Conservation (phyloP, 2,329 filamentous ascomycete species). For the Madurella fahalii region DNA sequence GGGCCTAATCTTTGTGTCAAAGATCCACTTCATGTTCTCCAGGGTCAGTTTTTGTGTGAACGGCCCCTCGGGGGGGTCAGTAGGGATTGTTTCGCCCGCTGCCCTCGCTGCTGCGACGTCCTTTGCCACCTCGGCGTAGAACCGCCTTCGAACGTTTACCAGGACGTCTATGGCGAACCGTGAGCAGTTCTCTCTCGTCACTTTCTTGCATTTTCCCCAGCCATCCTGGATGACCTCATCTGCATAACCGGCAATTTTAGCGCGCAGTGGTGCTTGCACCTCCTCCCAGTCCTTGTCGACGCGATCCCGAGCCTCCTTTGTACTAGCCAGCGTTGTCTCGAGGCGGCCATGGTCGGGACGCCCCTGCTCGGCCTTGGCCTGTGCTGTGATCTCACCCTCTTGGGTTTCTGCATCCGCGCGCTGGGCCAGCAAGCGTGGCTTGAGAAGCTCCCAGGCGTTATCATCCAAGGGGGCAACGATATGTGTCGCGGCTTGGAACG, state of each 20-base stretch:
- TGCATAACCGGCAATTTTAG: conserved; percentile 61
- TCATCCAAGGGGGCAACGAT: conserved; percentile 66
- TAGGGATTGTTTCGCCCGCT: conserved; percentile 41
- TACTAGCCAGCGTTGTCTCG: conserved; percentile 27
- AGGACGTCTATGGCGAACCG: conserved; percentile 71
- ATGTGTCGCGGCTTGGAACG: conserved; percentile 69
- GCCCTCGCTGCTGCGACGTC: conserved; percentile 46
- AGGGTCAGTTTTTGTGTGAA: conserved; percentile 63
- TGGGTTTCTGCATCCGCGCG: conserved; percentile 59
- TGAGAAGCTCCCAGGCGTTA: conserved; percentile 64
- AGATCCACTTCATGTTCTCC: conserved; percentile 85
- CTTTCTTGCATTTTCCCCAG: conserved; percentile 61
- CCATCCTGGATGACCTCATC: conserved; percentile 63
- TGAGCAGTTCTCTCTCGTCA: conserved; percentile 60
- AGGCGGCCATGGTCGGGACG: conserved; percentile 16
- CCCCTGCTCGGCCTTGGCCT: conserved; percentile 21
- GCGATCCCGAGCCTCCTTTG: conserved; percentile 53
- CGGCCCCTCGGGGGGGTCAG: conserved; percentile 50
- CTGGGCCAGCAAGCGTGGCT: conserved; percentile 63
- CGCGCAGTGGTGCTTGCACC: conserved; percentile 62
- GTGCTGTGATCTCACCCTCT: conserved; percentile 39
- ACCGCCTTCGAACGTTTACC: conserved; percentile 61
- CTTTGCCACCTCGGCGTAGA: conserved; percentile 57
- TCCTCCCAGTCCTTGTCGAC: conserved; percentile 69
- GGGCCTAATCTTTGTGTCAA: conserved; percentile 70